Evolutionary conservation across 306 rosid species (phyloP), one percentile per base, ranked within the genome.

Genomic region (Hippophae gyantsensis): DNA sequence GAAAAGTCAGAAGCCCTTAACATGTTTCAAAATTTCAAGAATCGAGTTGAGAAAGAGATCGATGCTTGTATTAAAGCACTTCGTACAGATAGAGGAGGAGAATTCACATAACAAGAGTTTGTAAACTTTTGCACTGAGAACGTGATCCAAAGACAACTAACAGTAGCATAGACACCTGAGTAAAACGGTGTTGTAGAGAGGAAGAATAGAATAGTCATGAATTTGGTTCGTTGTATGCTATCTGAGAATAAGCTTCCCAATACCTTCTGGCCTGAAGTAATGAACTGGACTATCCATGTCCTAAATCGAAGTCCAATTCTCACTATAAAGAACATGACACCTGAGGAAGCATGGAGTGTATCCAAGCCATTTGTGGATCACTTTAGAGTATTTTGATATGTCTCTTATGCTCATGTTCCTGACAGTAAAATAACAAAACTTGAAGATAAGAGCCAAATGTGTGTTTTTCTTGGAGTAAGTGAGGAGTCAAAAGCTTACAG

Each of bases 181-280:
- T 45, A 65, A 55, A 55, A 65, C 8, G 62, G 48, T 2, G 47
- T 13, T 11, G 49, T n/a, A 13, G 47, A 62, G 18, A 32, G 67
- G 13, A 62, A 62, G 32, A 65, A 55, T 26, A n/a, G 6, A 9
- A 43, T 13, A 0, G 6, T 55, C 23, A 43, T 43, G 4, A 12
- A 55, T 1, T 6, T 54, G 38, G 54, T 23, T 0, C 23, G 10
- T 3, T 9, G 60, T 23, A 63, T 43, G 61, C 60, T 54, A 0
- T 9, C 11, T 9, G 59, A 41, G 1, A 65, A 44, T 8, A 32
- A 14, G 0, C 43, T 65, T 45, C 58, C 50, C 2, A 27, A 32
- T 6, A 0, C n/a, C 1, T 61, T 45, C n/a, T 48, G 43, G 65
- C 9, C 27, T 1, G 47, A 67, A 67, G 7, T 7, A 40, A 6